Percentiles rank a stretch among this genome's conserved stretches.
Conservation (phyloP, 805 yeast species). For the Candida ficus region DNA sequence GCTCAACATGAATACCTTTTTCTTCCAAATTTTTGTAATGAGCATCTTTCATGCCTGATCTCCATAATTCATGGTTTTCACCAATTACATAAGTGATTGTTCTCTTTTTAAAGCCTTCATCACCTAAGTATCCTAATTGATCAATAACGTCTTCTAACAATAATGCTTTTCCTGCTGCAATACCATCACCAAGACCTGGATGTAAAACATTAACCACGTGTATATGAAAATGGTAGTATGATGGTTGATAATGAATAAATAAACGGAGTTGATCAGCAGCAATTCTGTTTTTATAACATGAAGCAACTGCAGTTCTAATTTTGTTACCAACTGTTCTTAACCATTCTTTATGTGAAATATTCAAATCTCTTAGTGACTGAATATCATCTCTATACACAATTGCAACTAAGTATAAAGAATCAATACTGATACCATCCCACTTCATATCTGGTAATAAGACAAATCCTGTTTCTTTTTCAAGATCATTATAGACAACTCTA, state of each 20-base stretch:
- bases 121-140: constrained; percentile 47
- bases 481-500: constrained; percentile 62
- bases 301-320: constrained; percentile 43
- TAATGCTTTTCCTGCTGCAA: constrained; percentile 75
- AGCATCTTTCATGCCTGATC: constrained; percentile 26
- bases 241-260: constrained; percentile 91
- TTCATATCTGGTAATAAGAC: constrained; percentile 91
- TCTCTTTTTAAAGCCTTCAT: constrained; percentile 51
- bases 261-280: constrained; percentile 56
- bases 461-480: constrained; percentile 44
- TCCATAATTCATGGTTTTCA: constrained; percentile 77
- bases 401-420: constrained; percentile 70
- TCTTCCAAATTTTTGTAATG: constrained; percentile 47
- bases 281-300: constrained; percentile 39
- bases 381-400: constrained; percentile 68
- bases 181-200: constrained; percentile 62
- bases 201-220: constrained; percentile 78
- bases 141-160: constrained; percentile 79
- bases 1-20: constrained; percentile 39
- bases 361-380: constrained; percentile 71
- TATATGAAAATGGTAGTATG: constrained; percentile 92
- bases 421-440: constrained; percentile 79
- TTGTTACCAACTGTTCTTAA: constrained; percentile 42
- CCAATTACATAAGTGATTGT: constrained; percentile 66
- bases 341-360: constrained; percentile 50